phyloP scores from a whole-genome alignment of 2,329 filamentous ascomycete genomes.

The Fonsecaea pedrosoi region DNA sequence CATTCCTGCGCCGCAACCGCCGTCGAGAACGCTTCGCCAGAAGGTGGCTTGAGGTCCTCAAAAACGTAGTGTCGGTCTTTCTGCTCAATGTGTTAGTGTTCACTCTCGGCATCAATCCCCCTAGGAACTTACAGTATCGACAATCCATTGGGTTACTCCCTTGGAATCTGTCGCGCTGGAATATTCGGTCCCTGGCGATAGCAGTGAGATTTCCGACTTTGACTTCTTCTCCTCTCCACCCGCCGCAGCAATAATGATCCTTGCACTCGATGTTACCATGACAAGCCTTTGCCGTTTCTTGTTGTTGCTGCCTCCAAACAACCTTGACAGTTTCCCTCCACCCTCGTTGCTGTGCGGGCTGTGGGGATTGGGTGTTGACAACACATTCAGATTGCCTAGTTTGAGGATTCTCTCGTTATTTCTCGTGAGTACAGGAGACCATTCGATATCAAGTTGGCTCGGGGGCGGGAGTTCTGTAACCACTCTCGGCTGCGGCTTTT shows the following conservation, averaged over 20 bases:
- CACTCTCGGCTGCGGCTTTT: constrained; percentile 72
- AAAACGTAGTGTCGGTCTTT: constrained; percentile 90
- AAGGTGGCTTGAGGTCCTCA: constrained; percentile 83
- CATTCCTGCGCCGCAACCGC: constrained; percentile 83
- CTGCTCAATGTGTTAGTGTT: constrained; percentile 57
- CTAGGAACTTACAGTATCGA: constrained; percentile 80
- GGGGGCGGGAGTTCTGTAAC: constrained; percentile 97
- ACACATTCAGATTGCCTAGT: constrained; percentile 86
- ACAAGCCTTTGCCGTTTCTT: constrained; percentile 94
- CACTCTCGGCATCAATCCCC: constrained; percentile 12
- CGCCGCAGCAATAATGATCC: constrained; percentile 86
- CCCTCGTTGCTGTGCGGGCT: constrained; percentile 74
- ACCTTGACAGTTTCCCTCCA: constrained; percentile 78
- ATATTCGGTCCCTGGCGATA: constrained; percentile 77
- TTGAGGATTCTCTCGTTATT: constrained; percentile 94
- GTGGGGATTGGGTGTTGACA: constrained; percentile 77
- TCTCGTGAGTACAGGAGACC: constrained; percentile 91
- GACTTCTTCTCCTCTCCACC: constrained; percentile 95
- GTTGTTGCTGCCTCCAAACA: constrained; percentile 87
- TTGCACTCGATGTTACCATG: constrained; percentile 90
- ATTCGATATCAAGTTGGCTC: constrained; percentile 95
- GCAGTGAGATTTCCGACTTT: constrained; percentile 88
- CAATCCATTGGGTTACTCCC: constrained; percentile 83
- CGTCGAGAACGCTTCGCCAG: constrained; percentile 66
- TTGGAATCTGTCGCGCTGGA: constrained; percentile 83